Percentiles rank a stretch among this genome's conserved stretches.
Evolutionary conservation across 768 basidiomycete species (phyloP).

Genomic region (Suillus alpinus): DNA sequence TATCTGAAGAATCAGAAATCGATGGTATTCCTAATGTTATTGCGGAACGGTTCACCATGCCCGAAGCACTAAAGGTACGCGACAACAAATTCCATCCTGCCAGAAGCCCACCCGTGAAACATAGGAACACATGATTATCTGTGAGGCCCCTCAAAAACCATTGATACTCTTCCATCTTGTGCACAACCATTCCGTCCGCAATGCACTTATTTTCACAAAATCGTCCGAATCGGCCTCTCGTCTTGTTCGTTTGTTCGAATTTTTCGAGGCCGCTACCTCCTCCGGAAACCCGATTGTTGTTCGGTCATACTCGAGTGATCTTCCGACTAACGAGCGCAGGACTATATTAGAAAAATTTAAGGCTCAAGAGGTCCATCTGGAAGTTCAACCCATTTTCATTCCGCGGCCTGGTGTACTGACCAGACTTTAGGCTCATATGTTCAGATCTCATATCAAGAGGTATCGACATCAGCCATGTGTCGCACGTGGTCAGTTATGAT

Average conservation of each 20-base stretch:
- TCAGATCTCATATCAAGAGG: conserved; percentile 96
- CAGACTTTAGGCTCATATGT: conserved; percentile 74
- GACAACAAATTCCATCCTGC: background rate
- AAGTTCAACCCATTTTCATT: conserved; percentile 23
- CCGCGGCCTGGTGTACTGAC: conserved; percentile 1
- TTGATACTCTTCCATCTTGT: conserved; percentile 87
- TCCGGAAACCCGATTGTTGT: conserved; percentile 38
- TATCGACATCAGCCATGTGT: conserved; percentile 89
- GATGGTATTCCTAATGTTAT: conserved; percentile 49
- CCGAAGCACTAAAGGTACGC: conserved; percentile 68
- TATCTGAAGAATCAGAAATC: conserved; percentile 31
- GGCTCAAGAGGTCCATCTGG: conserved; percentile 81
- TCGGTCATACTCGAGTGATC: conserved; percentile 85
- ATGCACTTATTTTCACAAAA: conserved; percentile 94
- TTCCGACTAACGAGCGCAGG: conserved; percentile 70
- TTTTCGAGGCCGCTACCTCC: conserved; percentile 60
- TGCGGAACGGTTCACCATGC: conserved; percentile 81
- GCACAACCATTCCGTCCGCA: conserved; percentile 53
- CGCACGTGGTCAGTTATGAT: conserved; percentile 94
- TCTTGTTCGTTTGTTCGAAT: conserved; percentile 76
- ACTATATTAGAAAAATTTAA: conserved; percentile 78
- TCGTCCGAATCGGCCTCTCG: conserved; percentile 87
- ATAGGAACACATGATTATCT: conserved; percentile 87
- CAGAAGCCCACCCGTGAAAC: conserved; percentile 1
- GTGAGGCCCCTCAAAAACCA: conserved; percentile 78